These are phyloP conservation scores for Leccinum fallax DNA, from an alignment of 1,284 basidiomycete species.

Conservation along the genomic window DNA sequence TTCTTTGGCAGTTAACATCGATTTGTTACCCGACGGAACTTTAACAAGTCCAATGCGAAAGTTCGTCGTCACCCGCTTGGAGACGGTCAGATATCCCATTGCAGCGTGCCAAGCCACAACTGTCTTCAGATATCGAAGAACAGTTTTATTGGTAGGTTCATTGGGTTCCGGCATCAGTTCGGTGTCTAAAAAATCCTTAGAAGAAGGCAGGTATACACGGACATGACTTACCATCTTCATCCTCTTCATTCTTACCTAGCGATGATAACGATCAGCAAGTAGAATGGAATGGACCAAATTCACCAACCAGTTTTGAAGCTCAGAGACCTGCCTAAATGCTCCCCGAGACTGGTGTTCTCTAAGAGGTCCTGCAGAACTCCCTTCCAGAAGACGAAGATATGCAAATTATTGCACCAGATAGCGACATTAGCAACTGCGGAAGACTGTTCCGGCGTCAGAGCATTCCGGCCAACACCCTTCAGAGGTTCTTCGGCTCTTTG, in stretches of 20 bases:
- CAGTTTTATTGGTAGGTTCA: background rate
- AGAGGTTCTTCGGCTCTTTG: background rate
- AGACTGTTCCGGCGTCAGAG: background rate
- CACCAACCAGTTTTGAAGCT: background rate
- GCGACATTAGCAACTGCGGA: background rate
- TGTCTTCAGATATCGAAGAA: background rate
- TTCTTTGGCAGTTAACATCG: background rate
- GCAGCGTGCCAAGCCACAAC: background rate
- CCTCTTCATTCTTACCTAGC: background rate
- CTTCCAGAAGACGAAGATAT: background rate
- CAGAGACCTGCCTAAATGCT: background rate
- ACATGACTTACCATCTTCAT: background rate
- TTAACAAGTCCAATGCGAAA: background rate
- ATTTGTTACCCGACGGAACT: background rate
- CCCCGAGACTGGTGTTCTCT: background rate
- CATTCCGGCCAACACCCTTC: background rate
- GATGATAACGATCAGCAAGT: background rate
- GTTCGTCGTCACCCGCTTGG: background rate
- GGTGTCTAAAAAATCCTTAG: too few species aligned
- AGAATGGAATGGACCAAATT: background rate
- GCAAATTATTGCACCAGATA: background rate
- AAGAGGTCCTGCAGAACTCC: background rate
- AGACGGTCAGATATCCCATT: background rate
- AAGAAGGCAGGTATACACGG: too few species aligned
- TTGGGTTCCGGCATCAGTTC: background rate